Evolutionary conservation across 176 grass and related monocot genomes (phyloP).

Genomic region (Cymbopogon citratus): DNA sequence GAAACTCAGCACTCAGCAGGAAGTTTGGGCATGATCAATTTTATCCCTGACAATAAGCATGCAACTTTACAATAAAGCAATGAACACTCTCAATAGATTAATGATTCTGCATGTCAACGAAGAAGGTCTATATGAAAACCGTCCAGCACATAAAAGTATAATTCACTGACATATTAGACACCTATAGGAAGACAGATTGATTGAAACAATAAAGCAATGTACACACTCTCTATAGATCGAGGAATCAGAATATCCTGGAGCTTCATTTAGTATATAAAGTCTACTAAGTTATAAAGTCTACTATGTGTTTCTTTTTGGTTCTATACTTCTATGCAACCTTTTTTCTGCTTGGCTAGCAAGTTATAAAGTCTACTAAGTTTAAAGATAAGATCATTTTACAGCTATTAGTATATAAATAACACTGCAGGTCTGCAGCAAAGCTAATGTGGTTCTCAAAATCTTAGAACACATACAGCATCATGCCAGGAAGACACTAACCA

Average conservation of each 20-base stretch:
- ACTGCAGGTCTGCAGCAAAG: neutral
- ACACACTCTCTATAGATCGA: neutral
- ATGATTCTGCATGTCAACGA: neutral
- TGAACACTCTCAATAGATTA: neutral
- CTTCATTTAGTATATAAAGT: slow-evolving; percentile 6
- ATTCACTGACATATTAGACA: neutral
- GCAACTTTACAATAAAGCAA: too few relatives aligned
- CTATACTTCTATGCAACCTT: neutral
- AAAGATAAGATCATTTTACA: neutral
- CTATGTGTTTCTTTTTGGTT: too few relatives aligned
- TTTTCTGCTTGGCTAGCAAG: neutral
- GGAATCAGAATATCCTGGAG: slow-evolving; percentile 13
- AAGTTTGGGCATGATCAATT: neutral
- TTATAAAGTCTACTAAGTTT: neutral
- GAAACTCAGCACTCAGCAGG: neutral
- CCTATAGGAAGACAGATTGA: neutral
- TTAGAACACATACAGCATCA: neutral
- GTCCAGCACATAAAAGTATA: neutral
- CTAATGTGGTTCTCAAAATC: neutral
- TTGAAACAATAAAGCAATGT: neutral
- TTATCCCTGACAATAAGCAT: neutral
- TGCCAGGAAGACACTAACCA: slow-evolving; percentile 28
- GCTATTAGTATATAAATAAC: neutral
- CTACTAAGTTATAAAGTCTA: too few relatives aligned
- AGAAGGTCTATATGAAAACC: neutral